Conservation (phyloP, 1,284 basidiomycete species). For the Cryptococcus hybrid region DNA sequence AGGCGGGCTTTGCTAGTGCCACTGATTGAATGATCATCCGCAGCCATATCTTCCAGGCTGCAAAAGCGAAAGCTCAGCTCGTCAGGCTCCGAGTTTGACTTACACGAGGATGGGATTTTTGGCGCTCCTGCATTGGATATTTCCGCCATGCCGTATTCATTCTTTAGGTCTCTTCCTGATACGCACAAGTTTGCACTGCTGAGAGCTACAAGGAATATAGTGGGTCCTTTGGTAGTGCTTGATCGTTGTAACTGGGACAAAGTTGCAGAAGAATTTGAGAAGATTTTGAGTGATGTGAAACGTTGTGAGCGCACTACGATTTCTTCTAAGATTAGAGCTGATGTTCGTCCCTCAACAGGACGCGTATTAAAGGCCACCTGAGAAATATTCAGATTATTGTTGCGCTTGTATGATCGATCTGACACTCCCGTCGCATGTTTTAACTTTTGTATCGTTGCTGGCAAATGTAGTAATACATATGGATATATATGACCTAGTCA, state of each 20-base stretch:
- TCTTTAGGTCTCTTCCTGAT: slow-evolving; percentile 9
- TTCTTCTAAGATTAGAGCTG: no score
- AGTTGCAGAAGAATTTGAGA: slow-evolving; percentile 8
- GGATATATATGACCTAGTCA: slow-evolving; percentile 10
- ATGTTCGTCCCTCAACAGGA: no score
- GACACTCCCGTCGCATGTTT: no score
- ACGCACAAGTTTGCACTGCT: slow-evolving; percentile 11
- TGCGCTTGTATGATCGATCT: no score
- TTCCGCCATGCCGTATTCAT: slow-evolving; percentile 11
- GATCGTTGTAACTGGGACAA: slow-evolving; percentile 8
- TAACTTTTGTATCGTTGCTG: not conserved
- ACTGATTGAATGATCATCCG: not conserved
- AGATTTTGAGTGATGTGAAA: slow-evolving; percentile 6
- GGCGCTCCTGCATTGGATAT: slow-evolving; percentile 8
- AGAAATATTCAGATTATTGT: no score
- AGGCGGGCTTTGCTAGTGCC: not conserved
- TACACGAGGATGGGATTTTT: slow-evolving; percentile 7
- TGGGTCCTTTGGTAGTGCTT: not conserved
- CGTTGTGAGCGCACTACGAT: not conserved
- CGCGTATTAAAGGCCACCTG: no score
- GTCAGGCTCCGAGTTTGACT: slow-evolving; percentile 1
- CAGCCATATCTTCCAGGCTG: not conserved
- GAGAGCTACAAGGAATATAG: slow-evolving; percentile 4
- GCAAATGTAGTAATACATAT: not conserved
- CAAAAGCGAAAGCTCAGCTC: not conserved